These are phyloP conservation scores for Tulasnella sp. DNA, from an alignment of 768 basidiomycete genomes.

Conservation along the genomic window DNA sequence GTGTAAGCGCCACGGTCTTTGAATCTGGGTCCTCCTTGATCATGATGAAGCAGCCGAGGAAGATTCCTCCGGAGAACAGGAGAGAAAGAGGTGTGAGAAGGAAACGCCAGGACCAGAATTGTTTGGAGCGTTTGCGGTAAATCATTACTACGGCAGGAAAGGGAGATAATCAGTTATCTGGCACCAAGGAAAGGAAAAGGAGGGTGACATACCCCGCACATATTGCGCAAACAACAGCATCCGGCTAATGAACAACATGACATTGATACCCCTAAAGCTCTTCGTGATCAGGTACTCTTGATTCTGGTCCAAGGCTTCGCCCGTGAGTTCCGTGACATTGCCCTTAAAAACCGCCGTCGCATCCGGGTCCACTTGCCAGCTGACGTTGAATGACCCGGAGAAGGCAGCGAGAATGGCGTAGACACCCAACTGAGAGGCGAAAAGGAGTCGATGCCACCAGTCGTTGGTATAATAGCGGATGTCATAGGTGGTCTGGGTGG, in stretches of 20 bases:
- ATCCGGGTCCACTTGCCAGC: background rate
- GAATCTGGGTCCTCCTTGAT: background rate
- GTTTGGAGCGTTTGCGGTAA: background rate
- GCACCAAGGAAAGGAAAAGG: background rate
- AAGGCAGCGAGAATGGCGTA: background rate
- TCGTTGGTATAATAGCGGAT: constrained; percentile 6
- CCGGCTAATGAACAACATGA: background rate
- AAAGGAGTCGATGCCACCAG: constrained; percentile 1
- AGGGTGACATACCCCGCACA: background rate
- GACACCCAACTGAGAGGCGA: background rate
- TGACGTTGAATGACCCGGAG: background rate
- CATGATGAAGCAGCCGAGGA: background rate
- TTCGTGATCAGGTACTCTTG: background rate
- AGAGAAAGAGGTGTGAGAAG: background rate
- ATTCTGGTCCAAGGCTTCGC: background rate
- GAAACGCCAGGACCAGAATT: background rate
- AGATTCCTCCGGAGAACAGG: background rate
- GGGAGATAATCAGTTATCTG: background rate
- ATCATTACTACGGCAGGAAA: background rate
- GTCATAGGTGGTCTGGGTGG: background rate
- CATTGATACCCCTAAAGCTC: background rate
- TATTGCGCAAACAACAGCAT: background rate
- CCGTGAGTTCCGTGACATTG: background rate
- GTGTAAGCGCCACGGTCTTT: background rate
- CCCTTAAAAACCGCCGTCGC: background rate